Base-by-base conservation (phyloP, 2,329 filamentous ascomycete genomes). In the Seiridium unicorne region DNA sequence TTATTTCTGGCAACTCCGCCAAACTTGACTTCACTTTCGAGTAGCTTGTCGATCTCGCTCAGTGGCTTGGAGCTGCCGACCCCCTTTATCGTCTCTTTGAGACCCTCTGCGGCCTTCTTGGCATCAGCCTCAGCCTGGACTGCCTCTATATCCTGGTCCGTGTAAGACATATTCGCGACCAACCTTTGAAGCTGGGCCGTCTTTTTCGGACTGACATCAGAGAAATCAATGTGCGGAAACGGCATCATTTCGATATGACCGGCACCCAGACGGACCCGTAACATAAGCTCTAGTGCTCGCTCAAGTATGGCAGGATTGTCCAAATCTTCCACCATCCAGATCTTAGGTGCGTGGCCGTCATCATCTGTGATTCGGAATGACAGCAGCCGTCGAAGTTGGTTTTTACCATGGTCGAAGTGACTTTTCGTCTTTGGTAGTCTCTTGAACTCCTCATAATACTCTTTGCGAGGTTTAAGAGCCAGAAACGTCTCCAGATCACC, bases 401-500 rank as follows among this genome's bases (percentile, higher is more conserved):
- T 71, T 60, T 70, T 71, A 11, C 57, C 26, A 32, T 70, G 66
- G 11, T 57, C 65, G 40, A 71, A 70, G 31, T 34, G 31, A n/a
- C 62, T 60, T 48, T 60, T 66, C 9, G 58, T 58, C 3, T n/a
- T 44, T 1, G 64, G 65, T 4, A 69, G 62, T 0, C 13, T n/a
- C n/a, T 66, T 65, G 60, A 68, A 71, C 58, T 71, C 68, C 0
- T 32, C 9, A 54, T 69, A 70, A 55, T 71, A 72, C 0, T 60
- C 47, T 3, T 59, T 34, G 1, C 68, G 68, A 2, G 63, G 62
- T 1, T 61, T 61, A 0, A 64, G 34, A 1, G 3, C 32, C 0
- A 71, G 58, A 36, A 72, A 72, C 1, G 42, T 49, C 0, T 55
- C 2, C 34, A 32, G 31, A 11, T 9, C 18, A 31, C 11, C 26